Conservation (phyloP, 2,329 filamentous ascomycete species). For the Ophiostoma australiae region DNA sequence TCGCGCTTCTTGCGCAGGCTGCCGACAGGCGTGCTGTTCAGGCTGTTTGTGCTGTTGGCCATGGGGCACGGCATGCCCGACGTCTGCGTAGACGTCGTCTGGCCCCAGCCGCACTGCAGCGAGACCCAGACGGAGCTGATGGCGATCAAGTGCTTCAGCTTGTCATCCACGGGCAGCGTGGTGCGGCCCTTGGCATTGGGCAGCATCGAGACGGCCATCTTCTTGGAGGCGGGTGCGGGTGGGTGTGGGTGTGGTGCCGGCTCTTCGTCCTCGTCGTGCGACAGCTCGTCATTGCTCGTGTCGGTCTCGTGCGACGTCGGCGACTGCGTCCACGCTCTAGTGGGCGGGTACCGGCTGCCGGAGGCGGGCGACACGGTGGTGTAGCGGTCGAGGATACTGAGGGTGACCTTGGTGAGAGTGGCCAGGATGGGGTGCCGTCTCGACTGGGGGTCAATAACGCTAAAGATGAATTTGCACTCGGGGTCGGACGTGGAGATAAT, state of each 20-base stretch:
- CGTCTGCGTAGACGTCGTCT: conserved; percentile 10
- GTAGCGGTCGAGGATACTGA: conserved; percentile 68
- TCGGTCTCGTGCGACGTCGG: conserved; percentile 29
- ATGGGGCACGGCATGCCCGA: background rate
- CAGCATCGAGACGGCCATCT: conserved; percentile 20
- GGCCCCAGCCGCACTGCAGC: conserved; percentile 41
- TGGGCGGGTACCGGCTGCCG: conserved; percentile 45
- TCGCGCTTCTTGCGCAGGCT: conserved; percentile 5
- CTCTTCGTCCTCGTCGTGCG: conserved; percentile 15
- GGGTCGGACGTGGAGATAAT: conserved; percentile 26
- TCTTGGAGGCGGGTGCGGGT: background rate
- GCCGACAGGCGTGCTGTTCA: background rate
- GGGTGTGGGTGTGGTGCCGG: no score
- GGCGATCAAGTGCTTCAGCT: conserved; percentile 46
- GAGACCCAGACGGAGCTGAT: conserved; percentile 51
- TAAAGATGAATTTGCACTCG: conserved; percentile 66
- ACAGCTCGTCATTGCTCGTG: conserved; percentile 24
- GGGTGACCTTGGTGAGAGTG: conserved; percentile 55
- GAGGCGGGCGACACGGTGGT: conserved; percentile 48
- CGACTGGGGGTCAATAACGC: conserved; percentile 64
- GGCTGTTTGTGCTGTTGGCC: background rate
- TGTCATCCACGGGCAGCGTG: conserved; percentile 40
- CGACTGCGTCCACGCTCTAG: conserved; percentile 32
- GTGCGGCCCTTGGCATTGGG: conserved; percentile 31
- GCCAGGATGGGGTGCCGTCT: conserved; percentile 72